These are phyloP conservation scores for Capronia coronata DNA, from an alignment of 2,329 filamentous ascomycete species.

Conservation along the genomic window DNA sequence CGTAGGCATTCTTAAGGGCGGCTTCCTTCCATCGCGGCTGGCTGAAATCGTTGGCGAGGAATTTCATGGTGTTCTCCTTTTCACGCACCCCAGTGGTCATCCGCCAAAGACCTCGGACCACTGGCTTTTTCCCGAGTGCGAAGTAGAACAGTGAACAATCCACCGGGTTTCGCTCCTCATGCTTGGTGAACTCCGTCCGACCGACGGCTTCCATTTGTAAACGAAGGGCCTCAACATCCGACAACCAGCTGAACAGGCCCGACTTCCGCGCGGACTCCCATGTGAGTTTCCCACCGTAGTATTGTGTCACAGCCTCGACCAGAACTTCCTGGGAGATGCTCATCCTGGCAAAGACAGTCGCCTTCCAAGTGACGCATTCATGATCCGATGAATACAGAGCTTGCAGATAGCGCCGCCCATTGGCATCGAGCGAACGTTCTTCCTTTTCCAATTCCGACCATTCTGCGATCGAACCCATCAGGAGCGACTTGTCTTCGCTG, in stretches of 20 bases:
- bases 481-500: slow-evolving; percentile 41
- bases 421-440: slow-evolving; percentile 80
- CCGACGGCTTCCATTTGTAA: slow-evolving; percentile 84
- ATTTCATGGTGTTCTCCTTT: slow-evolving; percentile 68
- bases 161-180: slow-evolving; percentile 76
- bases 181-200: slow-evolving; percentile 82
- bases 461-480: slow-evolving; percentile 77
- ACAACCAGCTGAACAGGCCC: slow-evolving; percentile 92
- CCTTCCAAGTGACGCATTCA: slow-evolving; percentile 51
- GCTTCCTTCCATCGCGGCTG: slow-evolving; percentile 81
- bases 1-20: slow-evolving; percentile 93
- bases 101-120: slow-evolving; percentile 86
- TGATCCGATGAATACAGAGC: slow-evolving; percentile 64
- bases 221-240: slow-evolving; percentile 64
- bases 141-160: slow-evolving; percentile 90
- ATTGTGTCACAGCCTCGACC: slow-evolving; percentile 70
- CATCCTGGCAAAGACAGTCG: slow-evolving; percentile 73
- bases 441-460: slow-evolving; percentile 78
- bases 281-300: slow-evolving; percentile 70
- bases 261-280: slow-evolving; percentile 83
- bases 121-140: slow-evolving; percentile 80
- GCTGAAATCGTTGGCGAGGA: slow-evolving; percentile 85
- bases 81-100: slow-evolving; percentile 88
- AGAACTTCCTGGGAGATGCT: slow-evolving; percentile 70
- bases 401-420: slow-evolving; percentile 67